Percentiles rank a stretch among this genome's conserved stretches.
phyloP scores from a whole-genome alignment of 1,284 basidiomycete species.

The Pascua sp. region DNA sequence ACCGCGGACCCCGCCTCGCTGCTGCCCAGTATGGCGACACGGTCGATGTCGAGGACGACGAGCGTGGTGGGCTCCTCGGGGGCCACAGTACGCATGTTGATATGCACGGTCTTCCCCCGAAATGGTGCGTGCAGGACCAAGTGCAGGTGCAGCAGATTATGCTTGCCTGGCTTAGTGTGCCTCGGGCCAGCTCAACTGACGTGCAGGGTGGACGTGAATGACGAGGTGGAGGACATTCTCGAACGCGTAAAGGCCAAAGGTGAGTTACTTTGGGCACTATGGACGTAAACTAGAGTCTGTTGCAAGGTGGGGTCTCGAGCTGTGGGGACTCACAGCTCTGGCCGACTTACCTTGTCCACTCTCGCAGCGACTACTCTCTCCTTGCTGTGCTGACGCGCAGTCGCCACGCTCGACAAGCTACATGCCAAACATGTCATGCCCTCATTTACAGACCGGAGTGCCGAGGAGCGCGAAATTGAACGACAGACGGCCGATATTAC shows the following conservation, averaged over 20 bases:
- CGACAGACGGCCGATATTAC: slow-evolving; percentile 82
- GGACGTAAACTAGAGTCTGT: slow-evolving; percentile 7
- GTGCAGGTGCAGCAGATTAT: too few species aligned
- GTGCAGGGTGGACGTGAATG: slow-evolving; percentile 80
- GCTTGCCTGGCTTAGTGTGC: background rate
- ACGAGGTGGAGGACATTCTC: slow-evolving; percentile 79
- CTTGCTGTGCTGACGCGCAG: slow-evolving; percentile 47
- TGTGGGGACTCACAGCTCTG: too few species aligned
- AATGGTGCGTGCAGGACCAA: slow-evolving; percentile 56
- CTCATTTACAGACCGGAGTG: slow-evolving; percentile 88
- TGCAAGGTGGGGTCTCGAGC: too few species aligned
- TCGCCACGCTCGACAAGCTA: slow-evolving; percentile 78
- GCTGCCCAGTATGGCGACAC: slow-evolving; percentile 42
- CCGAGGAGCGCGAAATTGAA: slow-evolving; percentile 93
- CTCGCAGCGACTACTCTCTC: too few species aligned
- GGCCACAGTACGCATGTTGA: slow-evolving; percentile 53
- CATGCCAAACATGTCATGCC: slow-evolving; percentile 94
- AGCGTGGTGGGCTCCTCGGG: slow-evolving; percentile 67
- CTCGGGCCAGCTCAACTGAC: slow-evolving; percentile 13
- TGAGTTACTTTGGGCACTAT: slow-evolving; percentile 50
- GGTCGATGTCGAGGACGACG: slow-evolving; percentile 58
- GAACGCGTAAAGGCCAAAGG: slow-evolving; percentile 69
- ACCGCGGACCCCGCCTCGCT: slow-evolving; percentile 37
- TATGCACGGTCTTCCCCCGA: slow-evolving; percentile 60
- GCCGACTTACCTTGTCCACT: too few species aligned